phyloP scores from a whole-genome alignment of 768 basidiomycete species.

The Termitomyces sp. region DNA sequence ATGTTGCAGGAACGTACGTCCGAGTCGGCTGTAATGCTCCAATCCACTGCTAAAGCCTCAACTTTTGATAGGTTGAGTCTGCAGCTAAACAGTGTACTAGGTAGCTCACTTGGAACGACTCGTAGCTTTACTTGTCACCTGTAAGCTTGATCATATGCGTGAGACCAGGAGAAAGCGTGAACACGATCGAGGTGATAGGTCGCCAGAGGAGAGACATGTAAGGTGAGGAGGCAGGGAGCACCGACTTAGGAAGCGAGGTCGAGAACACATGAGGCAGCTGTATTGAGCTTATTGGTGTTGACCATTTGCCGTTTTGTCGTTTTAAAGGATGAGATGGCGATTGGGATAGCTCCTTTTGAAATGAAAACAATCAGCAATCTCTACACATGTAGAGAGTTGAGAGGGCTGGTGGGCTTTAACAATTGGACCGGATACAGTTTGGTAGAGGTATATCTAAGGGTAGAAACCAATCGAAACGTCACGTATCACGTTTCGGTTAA shows the following conservation, averaged over 20 bases:
- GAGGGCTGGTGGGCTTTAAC: too few species aligned
- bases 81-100: neutral
- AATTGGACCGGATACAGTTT: too few species aligned
- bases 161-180: constrained; percentile 10
- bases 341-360: too few species aligned
- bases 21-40: constrained; percentile 2
- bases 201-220: neutral
- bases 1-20: neutral
- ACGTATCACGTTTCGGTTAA: too few species aligned
- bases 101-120: constrained; percentile 2
- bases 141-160: neutral
- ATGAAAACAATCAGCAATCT: too few species aligned
- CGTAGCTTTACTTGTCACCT: neutral
- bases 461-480: too few species aligned
- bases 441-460: too few species aligned
- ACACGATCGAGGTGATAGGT: neutral
- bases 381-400: too few species aligned
- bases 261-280: neutral
- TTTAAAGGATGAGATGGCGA: neutral
- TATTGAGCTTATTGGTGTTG: neutral
- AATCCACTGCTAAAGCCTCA: constrained; percentile 1
- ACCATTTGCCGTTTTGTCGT: too few species aligned
- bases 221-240: neutral
- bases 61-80: neutral
- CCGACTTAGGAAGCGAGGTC: constrained; percentile 1